Conservation (phyloP, 768 basidiomycete genomes). For the Scleroderma citrinum region DNA sequence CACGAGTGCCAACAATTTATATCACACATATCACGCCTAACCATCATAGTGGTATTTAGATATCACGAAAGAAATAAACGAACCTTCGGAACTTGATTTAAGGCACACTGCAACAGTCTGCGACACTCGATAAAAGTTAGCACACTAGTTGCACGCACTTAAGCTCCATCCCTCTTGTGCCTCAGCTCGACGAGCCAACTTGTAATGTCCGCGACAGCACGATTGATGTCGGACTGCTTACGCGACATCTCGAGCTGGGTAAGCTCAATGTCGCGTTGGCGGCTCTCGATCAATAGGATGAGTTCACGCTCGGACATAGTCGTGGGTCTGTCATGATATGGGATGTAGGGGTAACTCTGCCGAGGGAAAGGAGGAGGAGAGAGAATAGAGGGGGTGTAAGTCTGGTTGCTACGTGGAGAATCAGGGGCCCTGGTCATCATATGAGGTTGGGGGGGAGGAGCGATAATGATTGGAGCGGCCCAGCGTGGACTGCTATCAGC, state of each 20-base stretch:
- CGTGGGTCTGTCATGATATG: neutral
- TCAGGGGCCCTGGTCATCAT: neutral
- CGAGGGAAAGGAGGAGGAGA: neutral
- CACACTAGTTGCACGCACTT: neutral
- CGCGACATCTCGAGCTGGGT: neutral
- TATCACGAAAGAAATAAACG: too few relatives aligned
- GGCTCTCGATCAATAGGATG: neutral
- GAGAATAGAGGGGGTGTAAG: neutral
- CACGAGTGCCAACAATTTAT: too few relatives aligned
- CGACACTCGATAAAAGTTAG: too few relatives aligned
- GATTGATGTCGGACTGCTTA: constrained; percentile 70
- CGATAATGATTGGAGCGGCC: neutral
- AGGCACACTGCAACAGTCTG: neutral
- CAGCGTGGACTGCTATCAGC: neutral
- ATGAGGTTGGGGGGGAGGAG: too few relatives aligned
- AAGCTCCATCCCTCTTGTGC: neutral
- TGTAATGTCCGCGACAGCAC: constrained; percentile 89
- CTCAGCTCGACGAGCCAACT: constrained; percentile 40
- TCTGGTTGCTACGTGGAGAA: neutral
- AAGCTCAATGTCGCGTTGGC: neutral
- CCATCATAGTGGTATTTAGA: too few relatives aligned
- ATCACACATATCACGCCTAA: too few relatives aligned
- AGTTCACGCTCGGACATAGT: neutral
- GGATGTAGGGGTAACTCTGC: neutral
- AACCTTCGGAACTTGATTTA: too few relatives aligned